Evolutionary conservation across 73 alveolate species (phyloP).

Genomic region (Paramecium tetraurelia): DNA sequence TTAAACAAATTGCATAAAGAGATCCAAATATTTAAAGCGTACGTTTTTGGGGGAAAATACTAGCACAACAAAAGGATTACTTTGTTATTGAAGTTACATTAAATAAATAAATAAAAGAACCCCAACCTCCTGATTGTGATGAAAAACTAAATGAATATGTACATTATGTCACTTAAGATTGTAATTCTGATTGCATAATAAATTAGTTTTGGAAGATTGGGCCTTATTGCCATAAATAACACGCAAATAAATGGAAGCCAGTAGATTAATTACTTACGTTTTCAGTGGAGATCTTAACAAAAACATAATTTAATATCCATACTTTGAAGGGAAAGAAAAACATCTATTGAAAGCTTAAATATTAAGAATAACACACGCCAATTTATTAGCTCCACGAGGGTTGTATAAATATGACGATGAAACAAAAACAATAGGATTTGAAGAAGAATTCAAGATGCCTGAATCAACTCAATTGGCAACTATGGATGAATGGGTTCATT

Average conservation of each 20-base stretch:
- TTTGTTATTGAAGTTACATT: slow-evolving; percentile 28
- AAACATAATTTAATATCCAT: background rate
- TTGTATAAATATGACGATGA: slow-evolving; percentile 42
- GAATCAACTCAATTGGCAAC: slow-evolving; percentile 21
- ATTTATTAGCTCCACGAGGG: slow-evolving; percentile 12
- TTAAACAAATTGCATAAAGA: background rate
- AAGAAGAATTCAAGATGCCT: slow-evolving; percentile 47
- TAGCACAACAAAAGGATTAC: slow-evolving; percentile 2
- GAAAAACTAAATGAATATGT: slow-evolving; percentile 26
- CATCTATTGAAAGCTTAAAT: slow-evolving; percentile 23
- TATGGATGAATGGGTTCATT: slow-evolving; percentile 43
- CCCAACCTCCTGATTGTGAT: slow-evolving; percentile 3
- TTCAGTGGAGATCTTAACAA: slow-evolving; percentile 12
- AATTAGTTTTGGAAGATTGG: slow-evolving; percentile 42
- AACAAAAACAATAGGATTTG: background rate
- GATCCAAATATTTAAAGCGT: background rate
- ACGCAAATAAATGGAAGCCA: background rate
- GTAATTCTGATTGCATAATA: background rate
- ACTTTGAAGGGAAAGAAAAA: slow-evolving; percentile 16
- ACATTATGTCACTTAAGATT: slow-evolving; percentile 30
- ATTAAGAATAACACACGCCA: slow-evolving; percentile 18
- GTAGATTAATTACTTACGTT: background rate
- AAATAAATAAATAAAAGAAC: background rate
- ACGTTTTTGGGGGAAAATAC: slow-evolving; percentile 34
- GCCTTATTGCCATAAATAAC: slow-evolving; percentile 12